Conservation (phyloP, 2,329 filamentous ascomycete genomes). For the Aureobasidium zeae region DNA sequence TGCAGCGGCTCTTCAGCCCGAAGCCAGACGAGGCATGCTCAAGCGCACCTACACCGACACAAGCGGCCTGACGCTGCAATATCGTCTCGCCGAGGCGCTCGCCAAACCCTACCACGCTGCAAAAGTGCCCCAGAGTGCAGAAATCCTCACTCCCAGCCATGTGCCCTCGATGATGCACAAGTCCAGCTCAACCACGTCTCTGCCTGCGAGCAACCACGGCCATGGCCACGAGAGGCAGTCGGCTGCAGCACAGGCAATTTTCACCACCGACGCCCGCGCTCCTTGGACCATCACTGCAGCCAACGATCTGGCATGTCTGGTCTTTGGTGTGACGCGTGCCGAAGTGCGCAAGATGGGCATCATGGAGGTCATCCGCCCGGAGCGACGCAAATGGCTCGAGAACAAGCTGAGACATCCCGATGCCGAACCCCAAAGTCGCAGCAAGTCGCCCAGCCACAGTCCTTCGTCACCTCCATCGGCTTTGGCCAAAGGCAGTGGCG, state of each 20-base stretch:
- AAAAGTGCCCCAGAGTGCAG: conserved; percentile 30
- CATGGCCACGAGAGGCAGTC: conserved; percentile 87
- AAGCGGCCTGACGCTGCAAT: conserved; percentile 62
- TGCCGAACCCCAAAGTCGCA: conserved; percentile 20
- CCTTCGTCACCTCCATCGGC: conserved; percentile 17
- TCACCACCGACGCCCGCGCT: conserved; percentile 81
- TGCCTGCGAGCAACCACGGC: conserved; percentile 28
- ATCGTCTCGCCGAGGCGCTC: conserved; percentile 75
- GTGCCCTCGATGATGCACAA: conserved; percentile 25
- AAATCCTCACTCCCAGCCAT: conserved; percentile 17
- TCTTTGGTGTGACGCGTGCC: conserved; percentile 97
- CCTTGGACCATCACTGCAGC: conserved; percentile 96
- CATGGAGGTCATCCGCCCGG: conserved; percentile 84
- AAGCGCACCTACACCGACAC: conserved; percentile 87
- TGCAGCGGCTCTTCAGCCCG: neutral
- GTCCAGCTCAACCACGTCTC: conserved; percentile 27
- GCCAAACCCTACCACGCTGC: conserved; percentile 66
- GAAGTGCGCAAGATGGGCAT: conserved; percentile 94
- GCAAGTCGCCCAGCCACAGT: conserved; percentile 28
- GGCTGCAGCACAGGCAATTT: conserved; percentile 88
- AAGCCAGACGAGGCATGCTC: conserved; percentile 34
- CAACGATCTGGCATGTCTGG: conserved; percentile 89
- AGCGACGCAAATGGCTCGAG: conserved; percentile 81
- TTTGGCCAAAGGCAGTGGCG: conserved; percentile 64
- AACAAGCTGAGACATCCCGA: conserved; percentile 65